A percentile compares a stretch with the other conserved stretches of the same genome.
Conservation (phyloP, 2,329 filamentous ascomycete species). For the Phoma sp. region DNA sequence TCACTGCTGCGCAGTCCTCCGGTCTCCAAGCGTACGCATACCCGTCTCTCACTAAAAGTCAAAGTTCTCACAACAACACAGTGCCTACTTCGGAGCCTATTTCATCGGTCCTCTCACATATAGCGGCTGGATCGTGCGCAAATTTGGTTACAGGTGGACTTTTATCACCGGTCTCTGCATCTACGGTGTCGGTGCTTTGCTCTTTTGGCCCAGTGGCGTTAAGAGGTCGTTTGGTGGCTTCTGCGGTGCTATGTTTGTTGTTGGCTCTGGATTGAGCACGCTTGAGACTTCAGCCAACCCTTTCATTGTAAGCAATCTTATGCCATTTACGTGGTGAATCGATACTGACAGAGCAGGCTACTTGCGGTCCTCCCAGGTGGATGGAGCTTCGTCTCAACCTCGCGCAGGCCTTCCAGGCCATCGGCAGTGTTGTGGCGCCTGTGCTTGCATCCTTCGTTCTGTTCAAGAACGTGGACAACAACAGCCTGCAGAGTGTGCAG, state of each 20-base stretch:
- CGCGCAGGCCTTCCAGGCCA: constrained; percentile 65
- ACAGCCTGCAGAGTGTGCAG: constrained; percentile 24
- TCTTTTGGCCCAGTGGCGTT: constrained; percentile 69
- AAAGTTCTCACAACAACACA: constrained; percentile 1
- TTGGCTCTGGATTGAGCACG: constrained; percentile 63
- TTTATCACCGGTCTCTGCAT: constrained; percentile 64
- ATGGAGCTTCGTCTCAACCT: constrained; percentile 65
- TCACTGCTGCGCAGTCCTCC: constrained; percentile 66
- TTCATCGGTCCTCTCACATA: constrained; percentile 71
- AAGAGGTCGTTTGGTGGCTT: constrained; percentile 65
- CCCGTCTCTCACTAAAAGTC: constrained; percentile 47
- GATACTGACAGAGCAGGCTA: constrained; percentile 35
- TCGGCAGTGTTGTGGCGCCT: constrained; percentile 63
- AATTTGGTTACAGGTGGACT: constrained; percentile 65
- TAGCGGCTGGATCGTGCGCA: constrained; percentile 61
- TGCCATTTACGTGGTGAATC: not conserved
- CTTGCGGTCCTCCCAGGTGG: constrained; percentile 65
- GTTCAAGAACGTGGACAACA: constrained; percentile 57
- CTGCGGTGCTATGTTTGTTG: constrained; percentile 65
- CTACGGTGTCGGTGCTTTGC: constrained; percentile 63
- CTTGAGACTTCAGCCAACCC: constrained; percentile 65
- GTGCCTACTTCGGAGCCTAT: constrained; percentile 72
- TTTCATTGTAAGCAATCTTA: not conserved
- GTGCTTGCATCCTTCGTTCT: constrained; percentile 64
- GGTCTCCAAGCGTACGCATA: constrained; percentile 68